Conservation (phyloP, 768 basidiomycete species). For the Russula abietina region DNA sequence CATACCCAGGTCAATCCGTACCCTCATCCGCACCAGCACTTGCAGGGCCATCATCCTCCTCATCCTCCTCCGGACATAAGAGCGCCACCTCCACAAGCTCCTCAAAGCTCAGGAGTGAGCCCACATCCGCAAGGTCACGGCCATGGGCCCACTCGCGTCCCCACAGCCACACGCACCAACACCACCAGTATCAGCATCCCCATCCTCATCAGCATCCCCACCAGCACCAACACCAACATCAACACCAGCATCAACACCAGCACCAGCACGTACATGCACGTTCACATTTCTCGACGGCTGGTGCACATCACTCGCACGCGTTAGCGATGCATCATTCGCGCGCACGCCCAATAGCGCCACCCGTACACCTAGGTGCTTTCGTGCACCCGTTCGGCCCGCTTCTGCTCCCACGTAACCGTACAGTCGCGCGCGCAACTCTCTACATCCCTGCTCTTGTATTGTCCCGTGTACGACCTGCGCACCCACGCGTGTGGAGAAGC, state of each 20-base stretch:
- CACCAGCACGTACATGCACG: slow-evolving; percentile 22
- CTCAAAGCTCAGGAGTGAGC: slow-evolving; percentile 12
- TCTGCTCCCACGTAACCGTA: slow-evolving; percentile 36
- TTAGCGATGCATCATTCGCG: slow-evolving; percentile 6
- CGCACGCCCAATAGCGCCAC: slow-evolving; percentile 21
- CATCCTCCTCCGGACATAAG: slow-evolving; percentile 7
- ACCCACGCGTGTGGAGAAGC: slow-evolving; percentile 66
- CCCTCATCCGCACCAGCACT: slow-evolving; percentile 12
- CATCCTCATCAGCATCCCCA: slow-evolving; percentile 19
- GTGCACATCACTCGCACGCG: slow-evolving; percentile 1
- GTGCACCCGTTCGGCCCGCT: slow-evolving; percentile 55
- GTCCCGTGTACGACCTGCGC: slow-evolving; percentile 47
- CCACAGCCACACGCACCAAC: slow-evolving; percentile 27
- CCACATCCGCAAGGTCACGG: slow-evolving; percentile 25
- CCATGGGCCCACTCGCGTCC: slow-evolving; percentile 25
- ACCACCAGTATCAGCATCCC: slow-evolving; percentile 20
- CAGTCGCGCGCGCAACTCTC: too few relatives aligned
- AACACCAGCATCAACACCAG: slow-evolving; percentile 25
- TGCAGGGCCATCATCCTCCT: slow-evolving; percentile 12
- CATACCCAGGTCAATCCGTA: slow-evolving; percentile 14
- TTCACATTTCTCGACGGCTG: slow-evolving; percentile 9
- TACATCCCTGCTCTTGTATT: slow-evolving; percentile 55
- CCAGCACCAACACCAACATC: slow-evolving; percentile 20
- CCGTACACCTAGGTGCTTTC: slow-evolving; percentile 47
- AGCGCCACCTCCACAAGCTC: slow-evolving; percentile 3